phyloP scores from a whole-genome alignment of 352 stramenopile species.

The Phytopythium vexans region DNA sequence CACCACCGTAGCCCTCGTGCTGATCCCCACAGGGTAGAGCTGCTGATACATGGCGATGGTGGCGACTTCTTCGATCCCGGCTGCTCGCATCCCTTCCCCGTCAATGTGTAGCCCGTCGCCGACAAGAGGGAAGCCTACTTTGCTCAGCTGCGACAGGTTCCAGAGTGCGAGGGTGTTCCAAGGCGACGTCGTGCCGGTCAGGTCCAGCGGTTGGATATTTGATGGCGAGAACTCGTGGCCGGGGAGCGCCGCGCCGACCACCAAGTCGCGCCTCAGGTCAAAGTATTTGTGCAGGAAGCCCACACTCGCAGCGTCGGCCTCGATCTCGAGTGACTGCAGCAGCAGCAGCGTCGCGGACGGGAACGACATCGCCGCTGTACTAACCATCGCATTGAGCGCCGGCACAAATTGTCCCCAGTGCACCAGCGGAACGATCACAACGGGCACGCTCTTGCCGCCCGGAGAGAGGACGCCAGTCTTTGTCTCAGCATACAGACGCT shows the following conservation, averaged over 20 bases:
- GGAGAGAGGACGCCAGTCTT: conserved; percentile 5
- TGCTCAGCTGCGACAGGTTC: conserved; percentile 87
- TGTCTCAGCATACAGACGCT: conserved; percentile 23
- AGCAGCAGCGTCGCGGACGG: conserved; percentile 56
- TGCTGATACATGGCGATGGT: conserved; percentile 91
- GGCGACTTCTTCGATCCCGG: conserved; percentile 91
- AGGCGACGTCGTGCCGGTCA: conserved; percentile 89
- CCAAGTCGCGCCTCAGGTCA: conserved; percentile 69
- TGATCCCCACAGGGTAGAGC: conserved; percentile 44
- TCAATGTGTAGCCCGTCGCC: conserved; percentile 77
- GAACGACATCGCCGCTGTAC: conserved; percentile 59
- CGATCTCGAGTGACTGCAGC: conserved; percentile 91
- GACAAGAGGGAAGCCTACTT: conserved; percentile 89
- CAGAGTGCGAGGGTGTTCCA: conserved; percentile 97
- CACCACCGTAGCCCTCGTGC: conserved; percentile 81
- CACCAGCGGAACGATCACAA: conserved; percentile 88
- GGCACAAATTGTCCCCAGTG: conserved; percentile 95
- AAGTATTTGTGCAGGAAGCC: conserved; percentile 60
- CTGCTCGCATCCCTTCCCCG: conserved; percentile 25
- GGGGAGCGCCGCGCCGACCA: conserved; percentile 89
- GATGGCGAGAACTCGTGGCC: conserved; percentile 62
- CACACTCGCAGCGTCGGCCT: conserved; percentile 52
- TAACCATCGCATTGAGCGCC: conserved; percentile 92
- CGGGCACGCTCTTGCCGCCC: conserved; percentile 7
- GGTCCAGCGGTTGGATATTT: conserved; percentile 35